phyloP scores from a whole-genome alignment of 176 grass and related monocot genomes.

The Urochloa ruziziensis region DNA sequence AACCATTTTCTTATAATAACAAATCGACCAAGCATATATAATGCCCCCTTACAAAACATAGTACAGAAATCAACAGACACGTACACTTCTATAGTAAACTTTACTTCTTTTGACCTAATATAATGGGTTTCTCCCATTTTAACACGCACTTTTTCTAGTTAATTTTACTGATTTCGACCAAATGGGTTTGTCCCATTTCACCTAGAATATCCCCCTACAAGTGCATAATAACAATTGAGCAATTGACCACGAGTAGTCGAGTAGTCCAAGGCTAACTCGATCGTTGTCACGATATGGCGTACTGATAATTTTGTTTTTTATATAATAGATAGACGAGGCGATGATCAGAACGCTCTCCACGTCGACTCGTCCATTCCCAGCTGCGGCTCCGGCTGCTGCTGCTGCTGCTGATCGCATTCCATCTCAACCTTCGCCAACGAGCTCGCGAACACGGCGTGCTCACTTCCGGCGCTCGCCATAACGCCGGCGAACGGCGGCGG shows the following conservation, averaged over 20 bases:
- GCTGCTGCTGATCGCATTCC: constrained; percentile 46
- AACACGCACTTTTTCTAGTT: constrained; percentile 6
- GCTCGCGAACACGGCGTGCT: constrained; percentile 39
- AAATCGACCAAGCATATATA: background rate
- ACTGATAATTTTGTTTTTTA: background rate
- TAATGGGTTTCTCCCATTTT: constrained; percentile 12
- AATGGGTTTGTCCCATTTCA: background rate
- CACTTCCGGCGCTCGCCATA: constrained; percentile 27
- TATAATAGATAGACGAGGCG: background rate
- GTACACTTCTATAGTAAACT: background rate
- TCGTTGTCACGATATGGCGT: background rate
- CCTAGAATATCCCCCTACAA: background rate
- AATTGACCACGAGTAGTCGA: background rate
- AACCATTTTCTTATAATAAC: background rate
- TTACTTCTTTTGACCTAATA: background rate
- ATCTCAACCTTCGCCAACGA: constrained; percentile 42
- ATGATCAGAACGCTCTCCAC: constrained; percentile 64
- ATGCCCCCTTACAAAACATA: background rate
- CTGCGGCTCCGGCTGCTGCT: constrained; percentile 20
- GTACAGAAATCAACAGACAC: background rate
- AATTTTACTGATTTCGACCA: background rate
- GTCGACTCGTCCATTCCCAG: constrained; percentile 45
- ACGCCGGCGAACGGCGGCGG: constrained; percentile 38
- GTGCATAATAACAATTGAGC: background rate
- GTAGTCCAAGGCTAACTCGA: background rate